Conservation (phyloP, 805 yeast genomes). For the Wickerhamiella azyma region DNA sequence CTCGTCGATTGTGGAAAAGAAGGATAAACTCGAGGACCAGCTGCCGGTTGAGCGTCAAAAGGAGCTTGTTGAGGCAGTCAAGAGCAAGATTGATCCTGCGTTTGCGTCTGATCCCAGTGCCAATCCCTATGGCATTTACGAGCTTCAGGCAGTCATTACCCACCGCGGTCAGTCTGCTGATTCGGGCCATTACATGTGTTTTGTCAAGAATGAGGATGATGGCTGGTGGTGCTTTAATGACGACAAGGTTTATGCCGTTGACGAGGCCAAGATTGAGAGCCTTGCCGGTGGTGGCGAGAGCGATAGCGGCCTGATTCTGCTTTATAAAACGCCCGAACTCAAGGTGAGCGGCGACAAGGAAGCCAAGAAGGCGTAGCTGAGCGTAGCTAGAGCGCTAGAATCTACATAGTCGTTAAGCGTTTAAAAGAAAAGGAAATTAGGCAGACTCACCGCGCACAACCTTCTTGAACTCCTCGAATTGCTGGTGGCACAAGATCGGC, state of each 20-base stretch:
- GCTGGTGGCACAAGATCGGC: constrained; percentile 25
- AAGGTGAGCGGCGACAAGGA: background rate
- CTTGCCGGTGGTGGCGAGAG: constrained; percentile 96
- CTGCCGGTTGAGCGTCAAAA: constrained; percentile 14
- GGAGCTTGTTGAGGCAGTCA: constrained; percentile 21
- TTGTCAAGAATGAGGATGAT: constrained; percentile 58
- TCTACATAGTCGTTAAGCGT: too few species aligned
- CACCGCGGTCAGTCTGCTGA: constrained; percentile 95
- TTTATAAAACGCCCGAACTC: constrained; percentile 55
- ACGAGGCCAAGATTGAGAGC: constrained; percentile 65
- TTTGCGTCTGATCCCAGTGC: constrained; percentile 39
- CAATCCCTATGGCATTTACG: constrained; percentile 80
- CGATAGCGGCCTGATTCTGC: constrained; percentile 80
- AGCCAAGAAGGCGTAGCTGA: background rate
- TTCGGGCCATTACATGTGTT: constrained; percentile 93
- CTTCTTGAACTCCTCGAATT: constrained; percentile 20
- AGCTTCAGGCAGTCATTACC: constrained; percentile 68
- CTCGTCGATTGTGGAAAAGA: constrained; percentile 30
- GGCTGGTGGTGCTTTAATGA: constrained; percentile 93
- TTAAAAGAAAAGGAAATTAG: background rate
- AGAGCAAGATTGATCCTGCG: constrained; percentile 29
- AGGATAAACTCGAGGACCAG: constrained; percentile 23
- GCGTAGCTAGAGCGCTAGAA: too few species aligned
- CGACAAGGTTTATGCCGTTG: constrained; percentile 69
- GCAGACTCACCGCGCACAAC: constrained; percentile 8